Percentiles rank a stretch among this genome's conserved stretches.
Conservation (phyloP, 2,329 filamentous ascomycete species). For the Xylaria sp. region DNA sequence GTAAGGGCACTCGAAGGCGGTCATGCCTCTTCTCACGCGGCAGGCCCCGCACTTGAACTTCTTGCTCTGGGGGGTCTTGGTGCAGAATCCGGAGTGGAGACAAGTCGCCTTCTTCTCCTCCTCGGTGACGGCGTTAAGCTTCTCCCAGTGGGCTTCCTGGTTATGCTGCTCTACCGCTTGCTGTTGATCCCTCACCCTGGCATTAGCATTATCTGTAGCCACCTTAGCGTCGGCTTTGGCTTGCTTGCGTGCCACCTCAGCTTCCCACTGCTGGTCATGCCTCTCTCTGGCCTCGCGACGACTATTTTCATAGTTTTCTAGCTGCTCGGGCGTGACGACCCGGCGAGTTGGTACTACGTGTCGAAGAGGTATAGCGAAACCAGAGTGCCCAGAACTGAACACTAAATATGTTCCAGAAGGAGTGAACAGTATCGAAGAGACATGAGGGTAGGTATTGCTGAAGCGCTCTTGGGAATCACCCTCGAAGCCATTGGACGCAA, state of each 20-base stretch:
- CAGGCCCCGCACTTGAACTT: constrained; percentile 32
- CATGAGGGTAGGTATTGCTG: no score
- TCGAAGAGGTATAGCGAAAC: no score
- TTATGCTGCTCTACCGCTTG: constrained; percentile 8
- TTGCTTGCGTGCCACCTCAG: constrained; percentile 4
- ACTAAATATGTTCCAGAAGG: no score
- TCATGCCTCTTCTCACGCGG: constrained; percentile 26
- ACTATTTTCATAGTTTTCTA: background rate
- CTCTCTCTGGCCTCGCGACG: background rate
- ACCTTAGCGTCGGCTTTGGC: constrained; percentile 11
- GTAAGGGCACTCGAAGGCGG: constrained; percentile 30
- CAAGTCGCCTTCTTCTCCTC: constrained; percentile 24
- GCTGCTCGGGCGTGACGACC: no score
- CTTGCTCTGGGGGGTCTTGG: constrained; percentile 22
- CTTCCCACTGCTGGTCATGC: constrained; percentile 3
- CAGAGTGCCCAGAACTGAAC: no score
- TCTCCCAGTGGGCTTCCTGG: constrained; percentile 28
- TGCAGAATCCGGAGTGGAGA: constrained; percentile 30
- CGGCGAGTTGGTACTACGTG: no score
- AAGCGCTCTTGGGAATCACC: no score
- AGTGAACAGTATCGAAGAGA: no score
- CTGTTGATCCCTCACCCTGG: background rate
- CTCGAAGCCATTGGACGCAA: no score
- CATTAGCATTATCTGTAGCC: constrained; percentile 9
- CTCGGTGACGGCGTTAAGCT: constrained; percentile 12